phyloP scores from a whole-genome alignment of 768 basidiomycete genomes.

The Termitomyces sp. region DNA sequence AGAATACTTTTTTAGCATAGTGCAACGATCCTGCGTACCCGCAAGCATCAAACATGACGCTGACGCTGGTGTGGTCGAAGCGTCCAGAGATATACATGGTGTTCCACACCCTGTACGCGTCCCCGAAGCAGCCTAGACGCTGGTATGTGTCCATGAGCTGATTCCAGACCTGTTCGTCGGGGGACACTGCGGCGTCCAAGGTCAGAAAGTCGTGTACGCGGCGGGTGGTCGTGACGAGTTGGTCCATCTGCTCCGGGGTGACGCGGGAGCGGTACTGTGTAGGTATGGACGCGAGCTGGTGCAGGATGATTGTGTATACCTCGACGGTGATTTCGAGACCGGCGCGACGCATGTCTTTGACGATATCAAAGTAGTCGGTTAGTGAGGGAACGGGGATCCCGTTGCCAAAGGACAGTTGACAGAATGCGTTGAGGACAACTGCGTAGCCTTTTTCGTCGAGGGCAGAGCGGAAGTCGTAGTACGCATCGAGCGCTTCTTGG shows the following conservation, averaged over 20 bases:
- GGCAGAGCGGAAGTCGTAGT: constrained; percentile 36
- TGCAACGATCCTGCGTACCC: constrained; percentile 51
- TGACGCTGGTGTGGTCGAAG: constrained; percentile 62
- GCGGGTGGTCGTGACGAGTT: constrained; percentile 46
- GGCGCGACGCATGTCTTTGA: constrained; percentile 72
- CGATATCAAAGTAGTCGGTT: constrained; percentile 66
- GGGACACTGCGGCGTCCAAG: constrained; percentile 72
- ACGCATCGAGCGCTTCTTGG: constrained; percentile 59
- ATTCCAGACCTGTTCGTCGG: constrained; percentile 70
- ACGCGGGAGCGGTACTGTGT: constrained; percentile 20
- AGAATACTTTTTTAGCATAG: constrained; percentile 51
- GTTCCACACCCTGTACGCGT: constrained; percentile 80
- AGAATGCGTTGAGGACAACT: constrained; percentile 60
- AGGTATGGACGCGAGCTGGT: constrained; percentile 45
- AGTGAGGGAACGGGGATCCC: constrained; percentile 36
- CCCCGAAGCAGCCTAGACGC: constrained; percentile 63
- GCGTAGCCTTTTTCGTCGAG: constrained; percentile 58
- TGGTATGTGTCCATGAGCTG: constrained; percentile 88
- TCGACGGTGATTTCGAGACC: constrained; percentile 52
- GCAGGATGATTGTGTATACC: constrained; percentile 66
- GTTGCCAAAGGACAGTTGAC: constrained; percentile 48
- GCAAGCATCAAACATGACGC: constrained; percentile 84
- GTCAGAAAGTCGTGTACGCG: constrained; percentile 72
- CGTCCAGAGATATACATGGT: constrained; percentile 53
- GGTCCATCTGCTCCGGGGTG: constrained; percentile 18